Base-by-base conservation (phyloP, 2,329 filamentous ascomycete genomes). In the Nigrograna mackinnonii region DNA sequence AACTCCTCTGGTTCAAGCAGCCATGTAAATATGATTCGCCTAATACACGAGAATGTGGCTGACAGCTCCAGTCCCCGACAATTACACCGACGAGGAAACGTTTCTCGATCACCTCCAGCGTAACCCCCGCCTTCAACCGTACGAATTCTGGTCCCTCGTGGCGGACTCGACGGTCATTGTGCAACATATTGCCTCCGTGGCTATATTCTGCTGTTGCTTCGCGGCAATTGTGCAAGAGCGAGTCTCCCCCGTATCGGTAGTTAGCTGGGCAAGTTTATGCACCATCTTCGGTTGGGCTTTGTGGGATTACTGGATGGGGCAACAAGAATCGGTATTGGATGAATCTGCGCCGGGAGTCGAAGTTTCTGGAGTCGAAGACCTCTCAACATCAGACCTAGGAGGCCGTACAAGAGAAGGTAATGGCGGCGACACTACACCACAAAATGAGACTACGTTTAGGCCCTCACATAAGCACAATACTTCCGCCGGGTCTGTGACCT, bases 61-160 rank as follows among this genome's bases (percentile, higher is more conserved):
- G 22, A 46, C 36, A 22, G 28, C 9, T 14, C 22, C 55, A 91
- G 89, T 95, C 64, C 91, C 94, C n/a, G 94, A 99, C 69, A 99
- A 99, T 69, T 97, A 97, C 67, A 97, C 94, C 30, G 94, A 99
- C 66, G 91, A 94, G 64, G 89, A 89, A 46, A 97, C 94, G 2
- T 99, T 99, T 60, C 85, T 99, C 54, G 92, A 96, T 64, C 91
- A 95, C 58, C 82, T 99, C 14, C 92, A 99, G 69, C 84, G 91
- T 35, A 99, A 99, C 67, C 92, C 92, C 4, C 85, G 91, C 30
- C 80, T 97, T 39, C 87, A 94, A 54, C 92, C 92, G 0, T 99
- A 99, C 69, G 91, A 97, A 62, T 99, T 99, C 70, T 99, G 94
- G 92, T 90, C 91, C 6, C 79, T 99, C 22, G 91, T 97, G 37